These are phyloP conservation scores for Populus pruinosa DNA, from an alignment of 345 rosid species.

Conservation along the genomic window DNA sequence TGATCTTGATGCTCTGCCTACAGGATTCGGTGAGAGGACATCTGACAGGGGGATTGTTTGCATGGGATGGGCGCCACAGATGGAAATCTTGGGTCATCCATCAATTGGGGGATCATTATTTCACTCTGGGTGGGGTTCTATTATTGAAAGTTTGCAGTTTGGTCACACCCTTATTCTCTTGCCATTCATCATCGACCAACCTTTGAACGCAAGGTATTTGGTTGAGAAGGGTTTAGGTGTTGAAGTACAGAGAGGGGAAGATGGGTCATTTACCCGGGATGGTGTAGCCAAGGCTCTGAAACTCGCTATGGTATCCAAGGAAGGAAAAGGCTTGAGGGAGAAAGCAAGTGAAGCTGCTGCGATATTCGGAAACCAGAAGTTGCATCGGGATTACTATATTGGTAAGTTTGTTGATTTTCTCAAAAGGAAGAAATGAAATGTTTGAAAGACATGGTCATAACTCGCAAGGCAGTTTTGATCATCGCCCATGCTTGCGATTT, in stretches of 20 bases:
- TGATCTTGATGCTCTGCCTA: slow-evolving; percentile 20
- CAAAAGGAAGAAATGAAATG: background rate
- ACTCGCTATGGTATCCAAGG: slow-evolving; percentile 19
- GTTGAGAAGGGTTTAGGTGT: slow-evolving; percentile 25
- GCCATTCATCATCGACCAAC: slow-evolving; percentile 27
- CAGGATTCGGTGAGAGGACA: slow-evolving; percentile 9
- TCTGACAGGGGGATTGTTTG: slow-evolving; percentile 11
- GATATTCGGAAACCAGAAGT: slow-evolving; percentile 7
- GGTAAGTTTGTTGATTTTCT: slow-evolving; percentile 19
- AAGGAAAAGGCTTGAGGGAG: slow-evolving; percentile 6
- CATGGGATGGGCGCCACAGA: slow-evolving; percentile 33
- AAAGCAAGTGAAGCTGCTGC: slow-evolving; percentile 19
- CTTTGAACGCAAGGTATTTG: slow-evolving; percentile 21
- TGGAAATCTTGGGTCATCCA: slow-evolving; percentile 19
- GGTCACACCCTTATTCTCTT: slow-evolving; percentile 21
- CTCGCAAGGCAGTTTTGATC: background rate
- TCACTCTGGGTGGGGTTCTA: slow-evolving; percentile 33
- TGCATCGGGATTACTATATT: slow-evolving; percentile 17
- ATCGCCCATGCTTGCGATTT: background rate
- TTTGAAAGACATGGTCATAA: background rate
- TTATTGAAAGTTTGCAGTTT: slow-evolving; percentile 23
- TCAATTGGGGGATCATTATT: slow-evolving; percentile 26
- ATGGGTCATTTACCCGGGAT: slow-evolving; percentile 22
- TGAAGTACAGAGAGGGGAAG: slow-evolving; percentile 24
- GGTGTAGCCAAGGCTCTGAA: slow-evolving; percentile 18